A percentile compares a stretch with the other conserved stretches of the same genome.
Evolutionary conservation across 78 protist species (phyloP).

Genomic region (Tieghemostelium lacteum): DNA sequence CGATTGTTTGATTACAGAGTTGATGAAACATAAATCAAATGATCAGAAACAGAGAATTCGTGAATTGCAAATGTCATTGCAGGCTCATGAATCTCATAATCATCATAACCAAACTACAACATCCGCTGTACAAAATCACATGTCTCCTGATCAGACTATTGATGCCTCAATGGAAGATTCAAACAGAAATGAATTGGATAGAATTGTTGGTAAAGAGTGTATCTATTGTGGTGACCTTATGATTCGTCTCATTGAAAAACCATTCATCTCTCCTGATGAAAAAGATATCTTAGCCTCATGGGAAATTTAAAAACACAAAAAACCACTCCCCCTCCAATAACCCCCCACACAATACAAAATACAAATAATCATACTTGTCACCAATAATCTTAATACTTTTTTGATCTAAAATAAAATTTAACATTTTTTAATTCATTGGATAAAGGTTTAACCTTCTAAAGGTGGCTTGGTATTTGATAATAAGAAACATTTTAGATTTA

Average conservation of each 20-base stretch:
- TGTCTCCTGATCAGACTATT: not conserved
- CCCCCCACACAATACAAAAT: not conserved
- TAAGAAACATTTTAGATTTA: too few species aligned
- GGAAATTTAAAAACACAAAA: constrained; percentile 39
- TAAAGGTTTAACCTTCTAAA: too few species aligned
- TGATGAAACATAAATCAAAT: constrained; percentile 18
- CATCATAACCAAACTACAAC: not conserved
- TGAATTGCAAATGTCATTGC: constrained; percentile 25
- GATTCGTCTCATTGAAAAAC: constrained; percentile 84
- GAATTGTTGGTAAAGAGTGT: constrained; percentile 87
- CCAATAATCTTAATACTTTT: not conserved
- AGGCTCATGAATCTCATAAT: not conserved
- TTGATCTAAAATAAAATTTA: too few species aligned
- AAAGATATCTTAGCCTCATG: constrained; percentile 35
- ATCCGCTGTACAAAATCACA: constrained; percentile 2
- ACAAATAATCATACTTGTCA: too few species aligned
- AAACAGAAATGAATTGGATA: constrained; percentile 80
- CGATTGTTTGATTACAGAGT: constrained; percentile 87
- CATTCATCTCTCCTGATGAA: constrained; percentile 84
- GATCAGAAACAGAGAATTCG: constrained; percentile 16
- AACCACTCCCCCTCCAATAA: not conserved
- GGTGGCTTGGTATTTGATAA: too few species aligned
- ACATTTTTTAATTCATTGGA: too few species aligned
- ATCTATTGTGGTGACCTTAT: constrained; percentile 86
- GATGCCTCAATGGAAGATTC: constrained; percentile 41